These are phyloP conservation scores for Boletales sp. DNA, from an alignment of 768 basidiomycete species.

Conservation along the genomic window DNA sequence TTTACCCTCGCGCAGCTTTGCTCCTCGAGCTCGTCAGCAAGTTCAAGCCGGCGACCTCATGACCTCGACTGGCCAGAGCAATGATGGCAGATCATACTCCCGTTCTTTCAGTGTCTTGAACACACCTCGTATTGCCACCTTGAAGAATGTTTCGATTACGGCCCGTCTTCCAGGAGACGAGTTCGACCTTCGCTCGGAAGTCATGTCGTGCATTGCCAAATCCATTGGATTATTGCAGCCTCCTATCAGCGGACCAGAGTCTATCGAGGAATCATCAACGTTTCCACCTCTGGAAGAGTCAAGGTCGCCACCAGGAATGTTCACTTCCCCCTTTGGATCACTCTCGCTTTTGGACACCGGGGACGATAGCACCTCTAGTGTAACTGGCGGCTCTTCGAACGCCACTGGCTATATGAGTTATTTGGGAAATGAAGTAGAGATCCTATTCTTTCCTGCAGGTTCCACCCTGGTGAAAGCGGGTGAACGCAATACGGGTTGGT, in stretches of 20 bases:
- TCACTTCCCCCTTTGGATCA: slow-evolving; percentile 69
- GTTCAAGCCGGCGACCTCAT: slow-evolving; percentile 79
- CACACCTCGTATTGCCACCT: slow-evolving; percentile 42
- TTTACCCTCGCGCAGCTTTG: slow-evolving; percentile 19
- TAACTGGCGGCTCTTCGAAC: slow-evolving; percentile 56
- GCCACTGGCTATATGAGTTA: slow-evolving; percentile 65
- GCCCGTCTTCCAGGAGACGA: slow-evolving; percentile 50
- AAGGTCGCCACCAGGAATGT: slow-evolving; percentile 35
- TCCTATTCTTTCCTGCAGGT: slow-evolving; percentile 87
- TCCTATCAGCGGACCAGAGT: slow-evolving; percentile 65
- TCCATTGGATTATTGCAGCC: slow-evolving; percentile 94
- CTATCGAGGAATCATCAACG: slow-evolving; percentile 63
- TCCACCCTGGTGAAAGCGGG: slow-evolving; percentile 84
- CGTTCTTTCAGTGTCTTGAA: slow-evolving; percentile 51
- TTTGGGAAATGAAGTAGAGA: slow-evolving; percentile 95
- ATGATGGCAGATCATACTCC: slow-evolving; percentile 42
- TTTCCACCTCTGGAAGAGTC: slow-evolving; percentile 46
- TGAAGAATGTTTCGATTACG: slow-evolving; percentile 24
- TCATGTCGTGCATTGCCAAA: slow-evolving; percentile 97
- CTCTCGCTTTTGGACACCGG: slow-evolving; percentile 68
- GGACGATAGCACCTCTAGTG: slow-evolving; percentile 64
- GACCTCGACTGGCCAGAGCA: slow-evolving; percentile 49
- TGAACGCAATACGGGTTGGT: slow-evolving; percentile 77
- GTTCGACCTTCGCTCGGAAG: slow-evolving; percentile 93
- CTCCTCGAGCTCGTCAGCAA: slow-evolving; percentile 39